Percentiles rank a stretch among this genome's conserved stretches.
Evolutionary conservation across 352 stramenopile species (phyloP).

Genomic region (Phytophthora aleatoria): DNA sequence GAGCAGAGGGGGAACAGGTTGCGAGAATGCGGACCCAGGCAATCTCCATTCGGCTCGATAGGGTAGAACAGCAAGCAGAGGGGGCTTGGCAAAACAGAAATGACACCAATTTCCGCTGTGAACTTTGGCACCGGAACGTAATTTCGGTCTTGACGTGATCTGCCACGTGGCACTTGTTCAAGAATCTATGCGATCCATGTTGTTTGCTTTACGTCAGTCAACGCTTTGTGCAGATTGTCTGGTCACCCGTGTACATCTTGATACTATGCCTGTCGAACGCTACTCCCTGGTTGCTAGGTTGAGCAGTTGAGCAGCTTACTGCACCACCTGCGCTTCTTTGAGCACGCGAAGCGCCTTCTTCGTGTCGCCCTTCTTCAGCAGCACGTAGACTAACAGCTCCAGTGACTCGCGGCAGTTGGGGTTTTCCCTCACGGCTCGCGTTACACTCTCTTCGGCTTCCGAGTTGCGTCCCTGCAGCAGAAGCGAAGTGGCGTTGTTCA

Average conservation of each 20-base stretch:
- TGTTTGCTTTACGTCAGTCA: not conserved
- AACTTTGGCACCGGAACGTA: conserved; percentile 15
- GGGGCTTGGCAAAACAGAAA: conserved; percentile 25
- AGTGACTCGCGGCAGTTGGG: conserved; percentile 84
- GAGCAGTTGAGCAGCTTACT: conserved; percentile 32
- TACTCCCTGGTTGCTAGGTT: conserved; percentile 2
- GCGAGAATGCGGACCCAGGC: conserved; percentile 19
- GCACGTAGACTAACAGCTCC: conserved; percentile 87
- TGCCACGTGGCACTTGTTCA: conserved; percentile 11
- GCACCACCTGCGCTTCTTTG: conserved; percentile 83
- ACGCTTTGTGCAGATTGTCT: no score
- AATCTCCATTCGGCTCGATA: conserved; percentile 31
- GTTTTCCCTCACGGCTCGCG: conserved; percentile 80
- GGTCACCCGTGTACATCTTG: conserved; percentile 23
- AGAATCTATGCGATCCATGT: conserved; percentile 30
- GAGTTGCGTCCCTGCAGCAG: conserved; percentile 75
- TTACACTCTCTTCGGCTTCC: conserved; percentile 85
- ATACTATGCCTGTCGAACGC: conserved; percentile 26
- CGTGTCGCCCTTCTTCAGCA: conserved; percentile 88
- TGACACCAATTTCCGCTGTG: conserved; percentile 26
- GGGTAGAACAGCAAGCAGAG: conserved; percentile 44
- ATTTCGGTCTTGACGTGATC: no score
- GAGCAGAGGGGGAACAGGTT: conserved; percentile 17
- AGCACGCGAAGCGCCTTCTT: conserved; percentile 89
- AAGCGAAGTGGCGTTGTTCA: conserved; percentile 85